Evolutionary conservation across 164 flowering plant genomes (phyloP), one percentile per base, ranked within the genome.

Genomic region (Echeveria elegans): DNA sequence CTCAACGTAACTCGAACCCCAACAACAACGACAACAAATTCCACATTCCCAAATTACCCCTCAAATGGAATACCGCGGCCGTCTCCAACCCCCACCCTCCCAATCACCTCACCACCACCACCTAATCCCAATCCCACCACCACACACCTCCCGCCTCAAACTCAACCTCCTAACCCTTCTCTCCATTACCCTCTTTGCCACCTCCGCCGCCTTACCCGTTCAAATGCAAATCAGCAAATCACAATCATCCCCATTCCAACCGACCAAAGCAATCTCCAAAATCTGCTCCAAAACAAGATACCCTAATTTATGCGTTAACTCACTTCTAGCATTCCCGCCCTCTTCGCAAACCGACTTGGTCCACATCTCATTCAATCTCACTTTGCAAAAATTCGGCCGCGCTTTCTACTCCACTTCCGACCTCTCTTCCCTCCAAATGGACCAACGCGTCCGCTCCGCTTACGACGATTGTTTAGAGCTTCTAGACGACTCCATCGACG

Each of bases 211-310:
- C 3, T 48, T 86, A 0, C 62, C 84, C 2, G 69, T 85, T 9
- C 82, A 69, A 8, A 23, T 70, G 62, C 75, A 82, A 12, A 31
- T 37, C 62, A 69, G 45, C n/a, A 24, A 23, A 56, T 26, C 18
- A 23, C 2, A 18, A 60, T 0, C 68, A n/a, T 67, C 65, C 78
- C 26, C 74, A 76, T 29, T 96, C 96, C 7, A 80, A 14, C 16
- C 47, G 15, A 12, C 87, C 4, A 82, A 80, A 50, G 88, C 96
- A 5, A 90, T 92, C 19, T 83, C 96, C 47, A 67, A 70, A 43
- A 62, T 87, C 1, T 68, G 66, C 47, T 0, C 12, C 66, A 63
- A 34, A 40, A 63, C 66, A 10, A 45, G 66, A 24, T 63, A 63
- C 66, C 66, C 66, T 0, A 32, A 36, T 21, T 41, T 63, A 24